Evolutionary conservation across 2,329 filamentous ascomycete species (phyloP), one percentile per base, ranked within the genome.

Genomic region (Tolypocladium capitatum): DNA sequence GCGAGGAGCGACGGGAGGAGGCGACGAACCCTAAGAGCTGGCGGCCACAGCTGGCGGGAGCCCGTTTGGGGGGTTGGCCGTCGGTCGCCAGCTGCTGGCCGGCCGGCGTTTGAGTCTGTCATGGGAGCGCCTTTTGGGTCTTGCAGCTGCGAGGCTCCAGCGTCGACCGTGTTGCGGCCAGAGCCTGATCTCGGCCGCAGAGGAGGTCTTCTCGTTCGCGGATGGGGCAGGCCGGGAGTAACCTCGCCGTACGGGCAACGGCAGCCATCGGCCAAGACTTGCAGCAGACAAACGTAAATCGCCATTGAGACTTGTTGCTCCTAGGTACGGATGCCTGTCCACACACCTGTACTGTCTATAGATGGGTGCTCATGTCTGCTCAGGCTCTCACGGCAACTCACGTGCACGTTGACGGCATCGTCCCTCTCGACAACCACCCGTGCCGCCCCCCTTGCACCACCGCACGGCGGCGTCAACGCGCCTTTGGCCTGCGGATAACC

Each of bases 401-500:
- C n/a, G 21, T 28, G 38, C 21, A 7, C 9, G 36, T 27, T 8
- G 24, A 14, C n/a, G 20, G 16, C 10, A 34, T 40, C 36, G n/a
- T 24, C 3, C 21, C 2, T 11, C 21, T 11, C 21, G 10, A 41
- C 24, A n/a, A 16, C 13, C 20, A 5, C 36, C 14, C 13, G 7
- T 9, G 14, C 18, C 3, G 21, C 27, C 8, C 7, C n/a, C 24
- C 30, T 21, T 38, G 9, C 35, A 45, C 8, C 24, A 43, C 33
- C 20, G 35, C 16, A 27, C 33, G 9, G 33, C 33, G 4, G 33
- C 38, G 24, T 62, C 56, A 69, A 55, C 64, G 65, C 43, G 63
- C 66, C 58, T 67, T 72, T 18, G 74, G 65, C 58, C 67, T 75
- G 47, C 85, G 77, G 60, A 97, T 91, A n/a, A 89, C 71, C 31